Conservation (phyloP, 805 yeast genomes). For the Saitoella complicata region DNA sequence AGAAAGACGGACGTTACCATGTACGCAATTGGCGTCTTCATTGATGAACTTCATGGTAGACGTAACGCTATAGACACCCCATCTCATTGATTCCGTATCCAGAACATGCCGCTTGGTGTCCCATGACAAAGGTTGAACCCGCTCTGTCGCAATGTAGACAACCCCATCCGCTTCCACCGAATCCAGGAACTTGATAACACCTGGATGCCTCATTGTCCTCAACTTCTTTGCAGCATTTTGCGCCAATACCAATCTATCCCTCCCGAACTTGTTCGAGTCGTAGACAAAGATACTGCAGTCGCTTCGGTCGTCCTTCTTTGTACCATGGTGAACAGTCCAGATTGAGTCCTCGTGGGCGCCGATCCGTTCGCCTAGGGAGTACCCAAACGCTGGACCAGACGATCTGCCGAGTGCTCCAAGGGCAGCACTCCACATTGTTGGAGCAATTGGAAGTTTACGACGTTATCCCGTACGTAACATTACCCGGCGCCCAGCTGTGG, state of each 20-base stretch:
- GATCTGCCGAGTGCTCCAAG: too few species aligned
- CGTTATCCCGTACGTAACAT: too few species aligned
- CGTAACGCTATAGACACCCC: constrained; percentile 42
- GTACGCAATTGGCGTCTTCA: constrained; percentile 37
- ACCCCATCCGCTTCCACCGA: constrained; percentile 42
- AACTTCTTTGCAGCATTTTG: constrained; percentile 31
- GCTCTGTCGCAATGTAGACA: constrained; percentile 52
- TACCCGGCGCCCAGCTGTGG: too few species aligned
- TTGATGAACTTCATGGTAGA: constrained; percentile 43
- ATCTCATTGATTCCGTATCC: constrained; percentile 24
- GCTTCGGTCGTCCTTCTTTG: constrained; percentile 29
- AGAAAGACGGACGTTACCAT: constrained; percentile 42
- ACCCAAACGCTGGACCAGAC: constrained; percentile 14
- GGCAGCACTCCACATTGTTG: too few species aligned
- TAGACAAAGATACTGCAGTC: constrained; percentile 53
- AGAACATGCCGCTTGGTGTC: constrained; percentile 15
- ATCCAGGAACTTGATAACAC: constrained; percentile 46
- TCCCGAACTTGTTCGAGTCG: constrained; percentile 25
- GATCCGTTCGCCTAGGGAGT: constrained; percentile 16
- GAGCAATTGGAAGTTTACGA: too few species aligned
- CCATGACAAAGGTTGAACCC: constrained; percentile 30
- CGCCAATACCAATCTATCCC: constrained; percentile 24
- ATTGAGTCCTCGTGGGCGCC: constrained; percentile 22
- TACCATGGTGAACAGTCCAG: constrained; percentile 52
- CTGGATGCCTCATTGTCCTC: constrained; percentile 51